Base-by-base conservation (phyloP, 108 stramenopile genomes). In the Pseudonitzschia pungens region DNA sequence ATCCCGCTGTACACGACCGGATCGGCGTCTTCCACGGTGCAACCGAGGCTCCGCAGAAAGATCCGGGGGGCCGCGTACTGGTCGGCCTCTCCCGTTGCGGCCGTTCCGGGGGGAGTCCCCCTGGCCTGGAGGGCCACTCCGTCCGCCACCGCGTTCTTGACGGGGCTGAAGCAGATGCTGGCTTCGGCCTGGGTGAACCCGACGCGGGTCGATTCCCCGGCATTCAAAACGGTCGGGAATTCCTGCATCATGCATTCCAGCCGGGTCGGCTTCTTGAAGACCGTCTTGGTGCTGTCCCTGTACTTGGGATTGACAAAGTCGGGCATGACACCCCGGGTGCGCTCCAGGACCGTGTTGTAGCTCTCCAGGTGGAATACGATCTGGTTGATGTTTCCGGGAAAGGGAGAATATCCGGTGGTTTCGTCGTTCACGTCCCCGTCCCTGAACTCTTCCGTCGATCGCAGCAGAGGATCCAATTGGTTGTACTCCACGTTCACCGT, bases 291-390 rank as follows among this genome's bases (percentile, higher is more conserved):
- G 14, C 73, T 89, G 81, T 99, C 99, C 66, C 91, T 92, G 73
- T 99, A 99, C 77, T 99, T 99, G 58, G 99, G 98, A 81, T 99
- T 99, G 54, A 99, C 98, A 83, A 99, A 99, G 80, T 95, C 94
- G 15, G 91, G 86, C 77, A 95, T 92, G n/a, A 88, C 76, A 26
- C 94, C 94, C 68, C 91, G 77, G 62, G 83, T 86, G 52, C 81
- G 84, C 73, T 59, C 92, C 84, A 98, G 55, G 10, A 86, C 81
- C 65, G 81, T 86, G 32, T 84, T 81, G 80, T 99, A 99, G 10
- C 85, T 84, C 27, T 86, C 74, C 74, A 97, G 81, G 60, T 90
- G 83, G 71, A 99, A 96, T 2, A 99, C 86, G 41, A 99, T 81
- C 71, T 97, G 96, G 75, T 99, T 99, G 68, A 94, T 94, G 77